Evolutionary conservation across 2,329 filamentous ascomycete species (phyloP).

Genomic region (Cladophialophora exuberans): DNA sequence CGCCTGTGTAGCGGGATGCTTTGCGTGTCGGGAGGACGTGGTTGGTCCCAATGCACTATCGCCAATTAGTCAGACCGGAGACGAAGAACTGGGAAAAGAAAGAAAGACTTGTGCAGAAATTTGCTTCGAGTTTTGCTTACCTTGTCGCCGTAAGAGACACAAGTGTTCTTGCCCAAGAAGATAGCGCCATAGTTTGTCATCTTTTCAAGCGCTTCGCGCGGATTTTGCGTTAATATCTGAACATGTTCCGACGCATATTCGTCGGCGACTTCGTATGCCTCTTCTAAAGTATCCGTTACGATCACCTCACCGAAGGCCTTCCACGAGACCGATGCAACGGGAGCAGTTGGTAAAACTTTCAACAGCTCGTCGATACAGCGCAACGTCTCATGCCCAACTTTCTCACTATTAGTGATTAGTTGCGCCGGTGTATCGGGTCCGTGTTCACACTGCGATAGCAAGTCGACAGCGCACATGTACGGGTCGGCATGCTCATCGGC

Average conservation of each 20-base stretch:
- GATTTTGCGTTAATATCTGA: constrained; percentile 53
- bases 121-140: constrained; percentile 33
- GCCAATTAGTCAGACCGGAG: neutral
- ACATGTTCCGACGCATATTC: constrained; percentile 57
- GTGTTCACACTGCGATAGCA: constrained; percentile 56
- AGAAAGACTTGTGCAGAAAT: too few relatives aligned
- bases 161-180: constrained; percentile 57
- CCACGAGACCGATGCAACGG: constrained; percentile 51
- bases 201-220: constrained; percentile 53
- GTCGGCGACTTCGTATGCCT: constrained; percentile 51
- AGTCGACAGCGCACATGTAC: constrained; percentile 50
- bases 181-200: constrained; percentile 57
- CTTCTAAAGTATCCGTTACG: constrained; percentile 47
- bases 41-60: constrained; percentile 58
- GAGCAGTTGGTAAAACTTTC: constrained; percentile 47
- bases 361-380: constrained; percentile 44
- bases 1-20: constrained; percentile 55
- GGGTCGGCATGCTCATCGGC: constrained; percentile 54
- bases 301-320: constrained; percentile 51
- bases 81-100: too few relatives aligned
- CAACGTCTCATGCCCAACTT: constrained; percentile 45
- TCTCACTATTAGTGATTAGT: constrained; percentile 52
- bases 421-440: constrained; percentile 57
- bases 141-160: constrained; percentile 59
- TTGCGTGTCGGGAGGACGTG: constrained; percentile 57